Evolutionary conservation across 352 stramenopile species (phyloP).

Genomic region (Pythium coloratum): DNA sequence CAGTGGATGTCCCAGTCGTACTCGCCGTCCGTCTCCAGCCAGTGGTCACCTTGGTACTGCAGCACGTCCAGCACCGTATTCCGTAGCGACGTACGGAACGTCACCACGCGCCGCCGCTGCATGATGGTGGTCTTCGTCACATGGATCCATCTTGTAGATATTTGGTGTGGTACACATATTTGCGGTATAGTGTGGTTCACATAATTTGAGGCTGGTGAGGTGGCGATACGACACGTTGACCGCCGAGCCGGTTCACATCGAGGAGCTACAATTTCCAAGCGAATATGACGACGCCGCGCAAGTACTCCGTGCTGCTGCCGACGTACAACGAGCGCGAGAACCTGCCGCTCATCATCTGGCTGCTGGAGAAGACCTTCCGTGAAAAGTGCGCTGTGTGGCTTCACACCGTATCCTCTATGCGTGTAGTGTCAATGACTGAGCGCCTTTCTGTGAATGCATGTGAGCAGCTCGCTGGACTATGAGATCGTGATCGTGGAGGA

Average conservation of each 20-base stretch:
- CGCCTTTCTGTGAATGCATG: too few relatives aligned
- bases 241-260: neutral
- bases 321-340: slow-evolving; percentile 99
- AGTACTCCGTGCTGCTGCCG: slow-evolving; percentile 96
- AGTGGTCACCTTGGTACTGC: slow-evolving; percentile 42
- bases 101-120: slow-evolving; percentile 25
- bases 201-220: neutral
- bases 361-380: slow-evolving; percentile 94
- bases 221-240: neutral
- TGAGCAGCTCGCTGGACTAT: slow-evolving; percentile 82
- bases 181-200: slow-evolving; percentile 11
- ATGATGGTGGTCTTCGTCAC: neutral
- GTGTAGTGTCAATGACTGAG: neutral
- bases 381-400: slow-evolving; percentile 53
- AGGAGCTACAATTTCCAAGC: neutral
- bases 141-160: neutral
- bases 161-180: neutral
- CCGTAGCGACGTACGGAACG: slow-evolving; percentile 65
- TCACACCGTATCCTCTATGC: neutral
- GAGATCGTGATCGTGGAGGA: slow-evolving; percentile 99
- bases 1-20: slow-evolving; percentile 86
- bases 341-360: slow-evolving; percentile 96
- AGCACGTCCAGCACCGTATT: slow-evolving; percentile 87
- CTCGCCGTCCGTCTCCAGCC: slow-evolving; percentile 73
- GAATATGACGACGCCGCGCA: slow-evolving; percentile 26